Conservation (phyloP, 768 basidiomycete species). For the Termitomyces heimii region DNA sequence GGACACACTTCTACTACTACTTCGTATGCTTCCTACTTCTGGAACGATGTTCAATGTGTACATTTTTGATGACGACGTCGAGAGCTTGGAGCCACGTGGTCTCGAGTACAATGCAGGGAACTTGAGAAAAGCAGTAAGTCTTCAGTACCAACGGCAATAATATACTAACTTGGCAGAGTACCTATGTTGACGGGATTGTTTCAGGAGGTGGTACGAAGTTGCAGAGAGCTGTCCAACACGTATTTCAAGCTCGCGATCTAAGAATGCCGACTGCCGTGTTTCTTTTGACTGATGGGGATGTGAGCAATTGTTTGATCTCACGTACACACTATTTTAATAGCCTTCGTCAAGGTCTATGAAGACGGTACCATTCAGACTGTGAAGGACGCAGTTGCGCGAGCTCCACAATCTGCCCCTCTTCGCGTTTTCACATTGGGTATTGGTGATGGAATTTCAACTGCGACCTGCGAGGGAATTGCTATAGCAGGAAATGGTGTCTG, state of each 20-base stretch:
- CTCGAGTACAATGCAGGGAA: constrained; percentile 23
- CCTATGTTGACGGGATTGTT: constrained; percentile 31
- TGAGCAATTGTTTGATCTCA: constrained; percentile 14
- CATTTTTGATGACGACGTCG: constrained; percentile 35
- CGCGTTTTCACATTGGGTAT: constrained; percentile 59
- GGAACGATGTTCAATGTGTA: constrained; percentile 52
- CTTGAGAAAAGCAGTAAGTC: constrained; percentile 33
- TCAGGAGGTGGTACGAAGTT: constrained; percentile 53
- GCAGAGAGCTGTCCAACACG: constrained; percentile 28
- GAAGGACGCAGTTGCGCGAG: constrained; percentile 23
- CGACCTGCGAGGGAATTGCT: constrained; percentile 50
- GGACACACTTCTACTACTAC: constrained; percentile 36
- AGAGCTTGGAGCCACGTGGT: constrained; percentile 30
- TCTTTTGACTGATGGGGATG: constrained; percentile 54
- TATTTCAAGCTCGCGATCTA: constrained; percentile 27
- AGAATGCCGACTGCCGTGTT: constrained; percentile 43
- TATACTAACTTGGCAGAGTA: constrained; percentile 22
- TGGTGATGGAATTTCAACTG: constrained; percentile 42
- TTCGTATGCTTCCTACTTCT: constrained; percentile 39
- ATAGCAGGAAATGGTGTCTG: constrained; percentile 44
- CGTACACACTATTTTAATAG: not conserved
- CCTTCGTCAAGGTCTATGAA: constrained; percentile 14
- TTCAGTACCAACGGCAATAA: not conserved
- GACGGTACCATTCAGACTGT: constrained; percentile 19
- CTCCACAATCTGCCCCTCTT: constrained; percentile 24